Percentiles rank a stretch among this genome's conserved stretches.
Evolutionary conservation across 371 early-diverging fungal species (phyloP).

Genomic region (Lichtheimia hyalospora): DNA sequence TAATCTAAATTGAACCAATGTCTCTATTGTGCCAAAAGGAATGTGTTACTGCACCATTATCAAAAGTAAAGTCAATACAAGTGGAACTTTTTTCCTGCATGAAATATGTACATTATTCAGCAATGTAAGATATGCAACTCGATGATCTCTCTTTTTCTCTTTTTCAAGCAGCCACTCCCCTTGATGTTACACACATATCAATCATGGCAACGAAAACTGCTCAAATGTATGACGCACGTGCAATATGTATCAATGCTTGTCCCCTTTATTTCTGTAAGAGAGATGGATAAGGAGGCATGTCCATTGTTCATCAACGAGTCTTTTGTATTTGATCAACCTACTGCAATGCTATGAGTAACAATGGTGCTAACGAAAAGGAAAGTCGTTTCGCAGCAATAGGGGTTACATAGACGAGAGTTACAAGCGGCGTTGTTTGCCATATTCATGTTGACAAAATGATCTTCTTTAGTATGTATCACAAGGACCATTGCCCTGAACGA

Average conservation of each 20-base stretch:
- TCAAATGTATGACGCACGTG: slow-evolving; percentile 3
- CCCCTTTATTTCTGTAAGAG: not conserved
- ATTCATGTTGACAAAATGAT: no score
- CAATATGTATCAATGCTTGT: not conserved
- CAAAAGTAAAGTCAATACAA: no score
- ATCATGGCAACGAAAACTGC: not conserved
- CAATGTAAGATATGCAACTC: no score
- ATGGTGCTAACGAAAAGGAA: not conserved
- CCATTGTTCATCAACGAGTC: not conserved
- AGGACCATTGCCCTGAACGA: not conserved
- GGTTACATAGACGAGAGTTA: no score
- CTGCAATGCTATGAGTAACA: not conserved
- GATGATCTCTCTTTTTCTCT: no score
- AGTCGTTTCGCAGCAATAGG: not conserved
- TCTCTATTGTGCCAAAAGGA: no score
- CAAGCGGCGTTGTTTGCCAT: no score
- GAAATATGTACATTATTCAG: no score
- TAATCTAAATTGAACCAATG: no score
- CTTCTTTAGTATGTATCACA: not conserved
- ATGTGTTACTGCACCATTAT: no score
- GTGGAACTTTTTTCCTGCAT: no score
- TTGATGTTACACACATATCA: not conserved
- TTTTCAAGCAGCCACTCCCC: no score
- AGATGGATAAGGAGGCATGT: not conserved
- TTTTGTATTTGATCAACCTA: not conserved